Percentiles rank a stretch among this genome's conserved stretches.
Evolutionary conservation across 2,329 filamentous ascomycete species (phyloP).

Genomic region (Hypocrella siamensis): DNA sequence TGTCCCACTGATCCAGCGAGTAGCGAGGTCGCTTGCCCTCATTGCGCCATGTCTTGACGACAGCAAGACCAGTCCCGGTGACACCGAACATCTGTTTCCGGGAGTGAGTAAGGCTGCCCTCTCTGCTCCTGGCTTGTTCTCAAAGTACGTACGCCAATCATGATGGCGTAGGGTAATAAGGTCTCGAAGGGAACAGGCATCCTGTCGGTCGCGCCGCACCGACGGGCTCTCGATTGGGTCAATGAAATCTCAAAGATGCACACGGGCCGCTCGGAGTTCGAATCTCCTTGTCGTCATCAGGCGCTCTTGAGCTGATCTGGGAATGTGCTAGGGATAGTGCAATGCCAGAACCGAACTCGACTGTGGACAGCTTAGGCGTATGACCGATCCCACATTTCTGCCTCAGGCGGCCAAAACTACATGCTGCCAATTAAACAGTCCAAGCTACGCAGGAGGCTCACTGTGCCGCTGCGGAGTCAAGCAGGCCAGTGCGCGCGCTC

Average conservation of each 20-base stretch:
- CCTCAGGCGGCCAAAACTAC: too few species aligned
- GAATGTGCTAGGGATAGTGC: too few species aligned
- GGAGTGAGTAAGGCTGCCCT: background rate
- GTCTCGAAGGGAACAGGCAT: conserved; percentile 53
- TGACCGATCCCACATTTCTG: too few species aligned
- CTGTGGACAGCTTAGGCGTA: too few species aligned
- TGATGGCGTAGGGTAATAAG: conserved; percentile 49
- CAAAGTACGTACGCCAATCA: conserved; percentile 35
- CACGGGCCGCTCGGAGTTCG: too few species aligned
- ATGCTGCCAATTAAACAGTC: background rate
- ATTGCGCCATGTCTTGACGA: conserved; percentile 40
- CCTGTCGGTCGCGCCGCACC: conserved; percentile 13
- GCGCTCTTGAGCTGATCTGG: too few species aligned
- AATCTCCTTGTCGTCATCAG: too few species aligned
- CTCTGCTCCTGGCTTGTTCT: conserved; percentile 2
- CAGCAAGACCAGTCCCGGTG: conserved; percentile 40
- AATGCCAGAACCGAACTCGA: too few species aligned
- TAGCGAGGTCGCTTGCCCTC: conserved; percentile 45
- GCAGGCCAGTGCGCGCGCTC: too few species aligned
- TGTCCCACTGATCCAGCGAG: conserved; percentile 48
- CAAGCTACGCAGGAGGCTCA: background rate
- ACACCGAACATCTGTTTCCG: conserved; percentile 45
- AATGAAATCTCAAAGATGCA: background rate
- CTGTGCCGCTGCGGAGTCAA: background rate
- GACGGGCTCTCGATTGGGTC: conserved; percentile 11